Evolutionary conservation across 345 rosid species (phyloP), one percentile per base, ranked within the genome.

Genomic region (Brassica cretica): DNA sequence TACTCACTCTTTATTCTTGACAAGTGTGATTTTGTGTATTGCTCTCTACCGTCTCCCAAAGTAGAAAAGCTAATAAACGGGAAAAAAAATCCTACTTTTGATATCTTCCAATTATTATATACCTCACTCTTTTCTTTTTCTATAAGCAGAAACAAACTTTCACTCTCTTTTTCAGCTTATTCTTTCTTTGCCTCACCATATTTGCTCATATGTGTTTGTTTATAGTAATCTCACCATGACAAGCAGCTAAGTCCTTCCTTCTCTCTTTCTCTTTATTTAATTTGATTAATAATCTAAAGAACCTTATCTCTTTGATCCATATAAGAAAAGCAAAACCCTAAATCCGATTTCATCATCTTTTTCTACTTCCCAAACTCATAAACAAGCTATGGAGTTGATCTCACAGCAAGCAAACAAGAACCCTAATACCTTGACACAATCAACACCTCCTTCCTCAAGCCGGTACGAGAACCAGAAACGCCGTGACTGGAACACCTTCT

Each of bases 311-410:
- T 19, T 65, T 5, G 25, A 66, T 74, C 60, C 18, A 68, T 32
- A 11, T 8, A 35, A 60, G 3, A 12, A 21, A 68, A 46, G 2
- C 19, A 37, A 49, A 75, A 75, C 76, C 76, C 72, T 80, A 75
- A 46, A 27, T 68, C 71, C 67, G 68, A 56, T 16, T 76, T n/a
- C 6, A 12, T 68, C 67, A 61, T 61, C 69, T 62, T 76, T 39
- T 7, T 41, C 41, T 30, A 63, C 75, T 51, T 51, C 14, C 18
- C 18, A 58, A 73, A 41, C 39, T 63, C 35, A 78, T 11, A 16
- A 72, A 29, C 64, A 30, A 62, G 19, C 37, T 14, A 87, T 87
- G 90, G 90, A 87, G 21, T 78, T 82, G 63, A 79, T 83, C 78
- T 82, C 87, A 41, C 77, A 68, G 10, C 79, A 74, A 33, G 69